Conservation (phyloP, 352 stramenopile genomes). For the Globisporangium heterothallicum region DNA sequence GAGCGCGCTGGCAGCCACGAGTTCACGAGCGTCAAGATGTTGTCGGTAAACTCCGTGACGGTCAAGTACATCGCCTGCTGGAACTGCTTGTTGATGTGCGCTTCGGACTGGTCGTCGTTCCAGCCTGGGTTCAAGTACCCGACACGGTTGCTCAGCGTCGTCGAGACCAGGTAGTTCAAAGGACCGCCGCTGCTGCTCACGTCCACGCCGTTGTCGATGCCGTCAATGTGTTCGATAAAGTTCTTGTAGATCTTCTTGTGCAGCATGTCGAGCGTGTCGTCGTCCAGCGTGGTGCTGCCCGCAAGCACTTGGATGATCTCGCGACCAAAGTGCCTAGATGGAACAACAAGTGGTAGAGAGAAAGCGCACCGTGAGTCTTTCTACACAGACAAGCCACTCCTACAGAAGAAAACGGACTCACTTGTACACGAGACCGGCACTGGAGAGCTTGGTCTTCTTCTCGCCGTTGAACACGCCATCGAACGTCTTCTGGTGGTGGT, state of each 20-base stretch:
- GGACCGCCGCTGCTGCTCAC: constrained; percentile 32
- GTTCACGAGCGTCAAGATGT: constrained; percentile 89
- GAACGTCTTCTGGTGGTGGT: constrained; percentile 98
- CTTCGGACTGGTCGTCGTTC: constrained; percentile 90
- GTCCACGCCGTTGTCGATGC: constrained; percentile 98
- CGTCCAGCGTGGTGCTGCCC: constrained; percentile 39
- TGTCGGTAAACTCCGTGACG: constrained; percentile 91
- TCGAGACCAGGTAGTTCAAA: constrained; percentile 76
- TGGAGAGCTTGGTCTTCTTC: constrained; percentile 91
- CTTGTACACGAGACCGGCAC: constrained; percentile 96
- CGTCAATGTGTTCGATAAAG: constrained; percentile 98
- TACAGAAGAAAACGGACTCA: constrained; percentile 10
- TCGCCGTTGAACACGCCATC: constrained; percentile 69
- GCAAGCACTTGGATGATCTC: constrained; percentile 90
- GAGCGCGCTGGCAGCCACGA: constrained; percentile 92
- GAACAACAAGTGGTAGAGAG: too few relatives aligned
- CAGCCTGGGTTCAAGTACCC: constrained; percentile 93
- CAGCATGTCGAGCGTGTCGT: constrained; percentile 75
- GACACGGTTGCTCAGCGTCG: constrained; percentile 84
- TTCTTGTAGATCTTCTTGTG: constrained; percentile 93
- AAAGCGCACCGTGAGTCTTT: neutral
- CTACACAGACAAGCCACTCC: neutral
- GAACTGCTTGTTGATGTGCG: constrained; percentile 89
- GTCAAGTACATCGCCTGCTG: constrained; percentile 93
- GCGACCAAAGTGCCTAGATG: constrained; percentile 92